These are phyloP conservation scores for Diplotaxis tenuifolia DNA, from an alignment of 345 rosid species.

Conservation along the genomic window DNA sequence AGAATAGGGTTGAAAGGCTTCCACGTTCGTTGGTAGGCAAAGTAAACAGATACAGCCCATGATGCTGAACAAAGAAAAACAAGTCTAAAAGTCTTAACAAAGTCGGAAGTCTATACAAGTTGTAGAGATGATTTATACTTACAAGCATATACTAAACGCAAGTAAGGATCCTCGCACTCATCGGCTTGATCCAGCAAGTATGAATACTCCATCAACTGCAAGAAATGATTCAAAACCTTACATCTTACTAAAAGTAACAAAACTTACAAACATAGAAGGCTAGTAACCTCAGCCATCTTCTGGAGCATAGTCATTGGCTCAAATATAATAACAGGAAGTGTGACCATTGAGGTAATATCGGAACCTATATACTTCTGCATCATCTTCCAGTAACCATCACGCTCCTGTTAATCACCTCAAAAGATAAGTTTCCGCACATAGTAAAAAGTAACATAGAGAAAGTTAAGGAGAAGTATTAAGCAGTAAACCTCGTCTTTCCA, in stretches of 20 bases:
- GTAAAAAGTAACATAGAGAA: neutral
- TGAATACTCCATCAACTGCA: slow-evolving; percentile 87
- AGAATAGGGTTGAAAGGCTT: slow-evolving; percentile 98
- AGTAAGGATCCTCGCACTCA: slow-evolving; percentile 83
- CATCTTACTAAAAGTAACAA: neutral
- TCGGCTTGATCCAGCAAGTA: slow-evolving; percentile 79
- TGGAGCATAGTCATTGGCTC: slow-evolving; percentile 97
- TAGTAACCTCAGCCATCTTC: slow-evolving; percentile 88
- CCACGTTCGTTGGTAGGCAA: slow-evolving; percentile 84
- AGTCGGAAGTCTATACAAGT: neutral
- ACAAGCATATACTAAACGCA: slow-evolving; percentile 89
- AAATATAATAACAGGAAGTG: slow-evolving; percentile 86
- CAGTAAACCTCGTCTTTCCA: slow-evolving; percentile 74
- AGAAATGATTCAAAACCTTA: slow-evolving; percentile 11
- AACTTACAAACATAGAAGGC: slow-evolving; percentile 7
- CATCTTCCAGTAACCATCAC: slow-evolving; percentile 92
- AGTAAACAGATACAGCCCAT: slow-evolving; percentile 87
- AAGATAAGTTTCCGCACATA: neutral
- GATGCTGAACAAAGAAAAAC: slow-evolving; percentile 47
- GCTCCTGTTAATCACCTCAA: slow-evolving; percentile 49
- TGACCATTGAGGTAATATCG: slow-evolving; percentile 91
- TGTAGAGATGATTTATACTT: slow-evolving; percentile 20
- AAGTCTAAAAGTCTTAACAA: too few species aligned
- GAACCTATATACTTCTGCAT: slow-evolving; percentile 90
- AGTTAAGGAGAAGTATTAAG: neutral